Conservation (phyloP, 1,284 basidiomycete genomes). For the Ganoderma lingzhi region DNA sequence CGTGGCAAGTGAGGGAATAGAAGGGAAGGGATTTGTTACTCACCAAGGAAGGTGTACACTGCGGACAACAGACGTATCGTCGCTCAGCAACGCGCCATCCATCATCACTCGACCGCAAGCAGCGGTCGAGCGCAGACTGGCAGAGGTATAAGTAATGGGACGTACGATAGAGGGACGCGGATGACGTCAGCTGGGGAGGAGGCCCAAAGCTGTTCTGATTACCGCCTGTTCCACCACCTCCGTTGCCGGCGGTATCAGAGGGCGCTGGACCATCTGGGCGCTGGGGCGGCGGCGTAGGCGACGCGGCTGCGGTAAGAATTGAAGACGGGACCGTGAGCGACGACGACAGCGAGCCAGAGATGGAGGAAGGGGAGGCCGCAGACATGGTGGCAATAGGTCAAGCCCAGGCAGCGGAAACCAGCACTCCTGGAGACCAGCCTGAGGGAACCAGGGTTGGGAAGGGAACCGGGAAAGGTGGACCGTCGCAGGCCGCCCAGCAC, state of each 20-base stretch:
- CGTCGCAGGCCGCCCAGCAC: constrained; percentile 5
- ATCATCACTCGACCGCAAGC: constrained; percentile 19
- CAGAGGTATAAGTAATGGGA: constrained; percentile 8
- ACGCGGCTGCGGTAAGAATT: neutral
- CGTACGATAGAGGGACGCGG: constrained; percentile 38
- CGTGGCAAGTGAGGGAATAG: neutral
- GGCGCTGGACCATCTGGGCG: constrained; percentile 2
- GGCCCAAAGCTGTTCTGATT: constrained; percentile 22
- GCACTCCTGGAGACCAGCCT: neutral
- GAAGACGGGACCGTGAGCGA: constrained; percentile 9
- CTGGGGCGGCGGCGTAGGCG: neutral
- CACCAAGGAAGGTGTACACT: constrained; percentile 49
- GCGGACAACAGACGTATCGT: constrained; percentile 22
- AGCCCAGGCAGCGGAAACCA: constrained; percentile 13
- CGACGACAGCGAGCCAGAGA: neutral
- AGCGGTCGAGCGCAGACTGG: constrained; percentile 9
- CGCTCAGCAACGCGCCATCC: constrained; percentile 22
- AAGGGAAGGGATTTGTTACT: constrained; percentile 12
- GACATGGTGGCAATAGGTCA: constrained; percentile 24
- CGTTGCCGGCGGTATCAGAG: constrained; percentile 4
- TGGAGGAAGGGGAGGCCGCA: constrained; percentile 15
- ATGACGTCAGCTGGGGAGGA: constrained; percentile 32
- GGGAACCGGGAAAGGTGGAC: constrained; percentile 13
- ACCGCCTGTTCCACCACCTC: constrained; percentile 2
- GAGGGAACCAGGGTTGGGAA: constrained; percentile 20